These are phyloP conservation scores for Lactarius sanguifluus DNA, from an alignment of 768 basidiomycete genomes.

Conservation along the genomic window DNA sequence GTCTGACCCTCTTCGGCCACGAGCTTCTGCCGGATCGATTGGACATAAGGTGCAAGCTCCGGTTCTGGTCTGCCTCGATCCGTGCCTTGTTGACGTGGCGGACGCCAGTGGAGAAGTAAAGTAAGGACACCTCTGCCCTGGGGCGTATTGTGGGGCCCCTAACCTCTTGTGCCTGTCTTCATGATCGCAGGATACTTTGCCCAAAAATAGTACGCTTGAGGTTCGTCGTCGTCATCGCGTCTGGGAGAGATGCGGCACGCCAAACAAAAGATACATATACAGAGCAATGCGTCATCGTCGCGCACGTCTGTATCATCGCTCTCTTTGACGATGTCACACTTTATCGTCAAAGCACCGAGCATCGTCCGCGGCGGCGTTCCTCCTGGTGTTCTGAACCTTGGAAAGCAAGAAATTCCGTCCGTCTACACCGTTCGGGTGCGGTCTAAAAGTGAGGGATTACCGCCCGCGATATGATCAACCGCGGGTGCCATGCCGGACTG, in stretches of 20 bases:
- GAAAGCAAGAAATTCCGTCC: background rate
- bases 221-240: conserved; percentile 4
- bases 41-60: conserved; percentile 58
- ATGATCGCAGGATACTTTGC: background rate
- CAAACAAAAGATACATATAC: background rate
- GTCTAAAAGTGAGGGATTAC: conserved; percentile 20
- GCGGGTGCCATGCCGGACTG: background rate
- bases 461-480: background rate
- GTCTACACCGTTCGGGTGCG: background rate
- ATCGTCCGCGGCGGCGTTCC: conserved; percentile 4
- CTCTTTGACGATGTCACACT: background rate
- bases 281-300: background rate
- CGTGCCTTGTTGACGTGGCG: conserved; percentile 19
- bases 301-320: background rate
- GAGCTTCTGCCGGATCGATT: conserved; percentile 64
- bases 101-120: conserved; percentile 16
- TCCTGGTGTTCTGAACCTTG: background rate
- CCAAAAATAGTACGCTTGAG: background rate
- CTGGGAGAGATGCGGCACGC: background rate
- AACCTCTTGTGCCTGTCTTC: background rate
- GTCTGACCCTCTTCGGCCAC: conserved; percentile 51
- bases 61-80: conserved; percentile 56
- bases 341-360: background rate
- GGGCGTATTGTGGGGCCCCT: conserved; percentile 17
- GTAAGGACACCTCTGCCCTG: background rate